phyloP scores from a whole-genome alignment of 805 yeast species.

The Hanseniaspora vineae region DNA sequence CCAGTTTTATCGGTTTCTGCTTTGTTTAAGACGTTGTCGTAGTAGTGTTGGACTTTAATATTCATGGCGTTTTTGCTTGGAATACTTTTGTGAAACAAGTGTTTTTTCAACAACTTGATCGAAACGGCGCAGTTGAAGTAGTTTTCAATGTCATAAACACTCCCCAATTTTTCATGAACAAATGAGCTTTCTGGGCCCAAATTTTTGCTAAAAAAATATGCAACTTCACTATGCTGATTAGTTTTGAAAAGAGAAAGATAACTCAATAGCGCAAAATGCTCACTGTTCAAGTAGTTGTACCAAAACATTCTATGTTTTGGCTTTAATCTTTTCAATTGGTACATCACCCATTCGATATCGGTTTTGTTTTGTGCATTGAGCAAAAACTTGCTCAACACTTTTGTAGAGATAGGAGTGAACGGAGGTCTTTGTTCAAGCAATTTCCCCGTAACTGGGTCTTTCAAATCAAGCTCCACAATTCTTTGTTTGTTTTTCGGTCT shows the following conservation, averaged over 20 bases:
- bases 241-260: background rate
- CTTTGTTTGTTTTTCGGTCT: conserved; percentile 28
- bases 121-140: background rate
- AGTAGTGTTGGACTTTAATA: background rate
- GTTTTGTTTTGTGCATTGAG: conserved; percentile 10
- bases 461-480: conserved; percentile 27
- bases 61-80: background rate
- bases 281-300: background rate
- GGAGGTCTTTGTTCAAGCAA: conserved; percentile 24
- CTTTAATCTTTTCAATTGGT: background rate
- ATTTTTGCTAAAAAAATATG: background rate
- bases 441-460: conserved; percentile 23
- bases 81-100: background rate
- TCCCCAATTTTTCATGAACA: background rate
- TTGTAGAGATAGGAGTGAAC: conserved; percentile 19
- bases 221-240: background rate
- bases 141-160: background rate
- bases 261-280: background rate
- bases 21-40: background rate
- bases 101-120: background rate
- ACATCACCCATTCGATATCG: conserved; percentile 8
- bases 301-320: background rate
- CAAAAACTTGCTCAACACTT: conserved; percentile 16
- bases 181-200: background rate
- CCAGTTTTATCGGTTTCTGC: conserved; percentile 12